Percentiles rank a stretch among this genome's conserved stretches.
Evolutionary conservation across 139 green algal species (phyloP).

Genomic region (Auxenochlorella pyrenoidosa): DNA sequence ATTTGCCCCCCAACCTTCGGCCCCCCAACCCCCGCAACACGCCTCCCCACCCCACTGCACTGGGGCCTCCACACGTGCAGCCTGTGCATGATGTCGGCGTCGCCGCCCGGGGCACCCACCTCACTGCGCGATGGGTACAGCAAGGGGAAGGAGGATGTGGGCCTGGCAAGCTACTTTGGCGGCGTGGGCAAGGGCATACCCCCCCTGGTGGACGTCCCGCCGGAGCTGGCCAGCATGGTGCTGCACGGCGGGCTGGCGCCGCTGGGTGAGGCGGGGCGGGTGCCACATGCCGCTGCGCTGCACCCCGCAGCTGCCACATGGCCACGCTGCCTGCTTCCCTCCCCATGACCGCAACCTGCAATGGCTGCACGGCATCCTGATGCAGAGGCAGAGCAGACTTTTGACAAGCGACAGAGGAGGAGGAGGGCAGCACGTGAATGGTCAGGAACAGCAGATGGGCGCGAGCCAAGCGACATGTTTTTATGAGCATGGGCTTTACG

Average conservation of each 20-base stretch:
- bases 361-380: not conserved
- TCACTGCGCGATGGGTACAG: not conserved
- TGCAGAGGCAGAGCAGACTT: constrained; percentile 20
- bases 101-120: not conserved
- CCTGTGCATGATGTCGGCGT: constrained; percentile 1
- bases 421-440: not conserved
- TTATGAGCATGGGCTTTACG: not conserved
- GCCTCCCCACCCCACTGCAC: too few species aligned
- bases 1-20: too few species aligned
- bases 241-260: constrained; percentile 29
- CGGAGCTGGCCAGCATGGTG: constrained; percentile 34
- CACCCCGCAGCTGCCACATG: not conserved
- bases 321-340: not conserved
- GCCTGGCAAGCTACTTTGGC: constrained; percentile 3
- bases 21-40: too few species aligned
- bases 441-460: too few species aligned
- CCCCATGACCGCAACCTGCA: not conserved
- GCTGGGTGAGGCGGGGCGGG: not conserved
- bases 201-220: constrained; percentile 59
- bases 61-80: too few species aligned
- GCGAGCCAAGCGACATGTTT: too few species aligned
- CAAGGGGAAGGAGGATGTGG: not conserved
- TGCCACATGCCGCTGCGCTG: too few species aligned
- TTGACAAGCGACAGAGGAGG: not conserved
- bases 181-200: constrained; percentile 26